These are phyloP conservation scores for Helenozyma baotianmanensis DNA, from an alignment of 805 yeast species.

Conservation along the genomic window DNA sequence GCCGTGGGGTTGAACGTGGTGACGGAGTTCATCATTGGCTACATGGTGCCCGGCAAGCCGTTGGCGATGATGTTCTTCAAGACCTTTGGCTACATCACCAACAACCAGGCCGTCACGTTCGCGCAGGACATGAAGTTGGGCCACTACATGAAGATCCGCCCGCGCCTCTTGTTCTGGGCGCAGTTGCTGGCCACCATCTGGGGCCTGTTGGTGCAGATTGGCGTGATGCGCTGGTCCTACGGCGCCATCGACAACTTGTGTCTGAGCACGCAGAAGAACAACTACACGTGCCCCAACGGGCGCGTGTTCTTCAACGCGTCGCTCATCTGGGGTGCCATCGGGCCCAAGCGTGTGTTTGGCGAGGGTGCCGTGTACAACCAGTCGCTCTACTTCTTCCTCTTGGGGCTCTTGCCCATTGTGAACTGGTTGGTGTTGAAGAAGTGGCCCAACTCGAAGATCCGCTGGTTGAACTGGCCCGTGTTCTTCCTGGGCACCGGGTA, in stretches of 20 bases:
- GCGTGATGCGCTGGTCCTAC: slow-evolving; percentile 41
- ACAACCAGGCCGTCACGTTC: slow-evolving; percentile 44
- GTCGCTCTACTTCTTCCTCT: slow-evolving; percentile 32
- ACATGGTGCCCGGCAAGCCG: slow-evolving; percentile 46
- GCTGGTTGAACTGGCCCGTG: slow-evolving; percentile 34
- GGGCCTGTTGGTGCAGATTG: slow-evolving; percentile 36
- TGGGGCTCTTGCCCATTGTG: slow-evolving; percentile 35
- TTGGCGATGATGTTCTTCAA: slow-evolving; percentile 46
- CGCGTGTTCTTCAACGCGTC: slow-evolving; percentile 39
- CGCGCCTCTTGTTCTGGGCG: slow-evolving; percentile 36
- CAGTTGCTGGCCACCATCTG: slow-evolving; percentile 42
- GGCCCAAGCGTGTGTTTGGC: slow-evolving; percentile 20
- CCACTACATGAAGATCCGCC: slow-evolving; percentile 41
- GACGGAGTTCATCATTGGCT: slow-evolving; percentile 40
- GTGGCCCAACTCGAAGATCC: slow-evolving; percentile 35
- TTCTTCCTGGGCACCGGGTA: slow-evolving; percentile 48
- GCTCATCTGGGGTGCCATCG: slow-evolving; percentile 42
- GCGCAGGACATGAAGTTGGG: slow-evolving; percentile 47
- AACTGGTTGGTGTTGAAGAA: slow-evolving; percentile 37
- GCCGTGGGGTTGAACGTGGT: slow-evolving; percentile 40
- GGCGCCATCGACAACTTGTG: slow-evolving; percentile 35
- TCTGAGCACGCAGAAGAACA: slow-evolving; percentile 20
- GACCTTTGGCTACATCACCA: slow-evolving; percentile 45
- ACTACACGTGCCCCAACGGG: slow-evolving; percentile 41
- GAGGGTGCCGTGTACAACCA: slow-evolving; percentile 13